A percentile compares a stretch with the other conserved stretches of the same genome.
Conservation (phyloP, 192 early-diverging fungal species). For the Ambispora gerdemannii region DNA sequence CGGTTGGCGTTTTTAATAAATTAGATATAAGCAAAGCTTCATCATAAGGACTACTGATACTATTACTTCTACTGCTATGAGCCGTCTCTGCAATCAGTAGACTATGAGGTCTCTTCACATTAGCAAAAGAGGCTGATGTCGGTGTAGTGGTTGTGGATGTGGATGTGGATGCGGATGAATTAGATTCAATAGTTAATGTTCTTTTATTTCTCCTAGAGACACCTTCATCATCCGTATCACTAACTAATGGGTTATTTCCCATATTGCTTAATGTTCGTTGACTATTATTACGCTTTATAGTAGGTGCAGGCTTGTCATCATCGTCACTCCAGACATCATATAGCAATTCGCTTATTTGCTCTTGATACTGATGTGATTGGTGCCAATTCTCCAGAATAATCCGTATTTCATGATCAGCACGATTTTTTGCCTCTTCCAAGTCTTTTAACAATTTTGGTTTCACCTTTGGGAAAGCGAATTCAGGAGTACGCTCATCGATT, state of each 20-base stretch:
- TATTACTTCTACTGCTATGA: too few relatives aligned
- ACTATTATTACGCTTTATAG: conserved; percentile 5
- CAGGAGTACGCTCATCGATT: conserved; percentile 24
- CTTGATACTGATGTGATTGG: conserved; percentile 29
- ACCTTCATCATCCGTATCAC: conserved; percentile 30
- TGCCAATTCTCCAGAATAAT: conserved; percentile 22
- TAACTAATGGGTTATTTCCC: neutral
- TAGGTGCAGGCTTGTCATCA: conserved; percentile 21
- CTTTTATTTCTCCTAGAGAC: neutral
- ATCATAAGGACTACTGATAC: too few relatives aligned
- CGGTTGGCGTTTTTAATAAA: too few relatives aligned
- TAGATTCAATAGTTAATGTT: too few relatives aligned
- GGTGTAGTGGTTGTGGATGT: too few relatives aligned
- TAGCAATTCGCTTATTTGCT: conserved; percentile 24
- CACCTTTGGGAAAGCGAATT: conserved; percentile 29
- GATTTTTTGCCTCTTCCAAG: conserved; percentile 26
- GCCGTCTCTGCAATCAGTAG: neutral
- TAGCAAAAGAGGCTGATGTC: neutral
- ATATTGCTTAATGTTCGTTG: conserved; percentile 11
- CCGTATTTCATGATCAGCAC: conserved; percentile 13
- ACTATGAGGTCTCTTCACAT: neutral
- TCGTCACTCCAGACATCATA: conserved; percentile 32
- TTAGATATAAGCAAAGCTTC: too few relatives aligned
- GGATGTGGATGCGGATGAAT: too few relatives aligned
- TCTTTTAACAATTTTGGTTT: conserved; percentile 32